Evolutionary conservation across 1,284 basidiomycete genomes (phyloP), one percentile per base, ranked within the genome.

Genomic region (Papiliotrema flavescens): DNA sequence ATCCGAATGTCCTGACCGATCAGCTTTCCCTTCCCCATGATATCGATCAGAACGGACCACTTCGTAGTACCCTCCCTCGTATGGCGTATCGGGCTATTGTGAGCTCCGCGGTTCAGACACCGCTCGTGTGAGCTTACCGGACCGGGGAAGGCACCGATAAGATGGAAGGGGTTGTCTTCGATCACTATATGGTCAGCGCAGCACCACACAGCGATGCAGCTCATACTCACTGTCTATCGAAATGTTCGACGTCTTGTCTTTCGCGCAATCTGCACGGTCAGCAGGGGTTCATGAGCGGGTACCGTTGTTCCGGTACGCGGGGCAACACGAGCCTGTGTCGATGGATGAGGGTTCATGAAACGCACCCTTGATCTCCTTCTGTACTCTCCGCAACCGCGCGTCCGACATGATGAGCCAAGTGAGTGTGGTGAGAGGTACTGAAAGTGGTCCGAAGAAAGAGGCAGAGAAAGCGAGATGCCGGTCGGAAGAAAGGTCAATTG

Each of bases 61-160:
- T 78, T 96, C 86, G 71, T 93, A 98, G 42, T 83, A 83, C 19
- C 96, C 96, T 35, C 93, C 93, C 66, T 93, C 85, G 65, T 98
- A 98, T 0, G 95, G 91, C 3, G 94, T 98, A 49, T 85, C 93
- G 56, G 76, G 65, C 63, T 77, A 65, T 1, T 56, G 11, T 14
- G 3, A 1, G 20, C 26, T 47, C 9, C 9, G 15, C 22, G 20
- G 28, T 5, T 11, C 28, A 11, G 11, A 32, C 11, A 32, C 11
- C 39, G 19, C 7, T 24, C 22, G 36, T 52, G 44, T 49, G 47
- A 42, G 70, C 77, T 64, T 63, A 90, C 85, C 15, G 93, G 93
- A 15, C 93, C 93, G n/a, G 86, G 84, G 75, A 96, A 96, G 0
- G 87, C 84, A 1, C 93, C 93, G 66, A 87, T 85, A 36, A 96